Evolutionary conservation across 2,329 filamentous ascomycete genomes (phyloP).

Genomic region (Paraphoma sp.): DNA sequence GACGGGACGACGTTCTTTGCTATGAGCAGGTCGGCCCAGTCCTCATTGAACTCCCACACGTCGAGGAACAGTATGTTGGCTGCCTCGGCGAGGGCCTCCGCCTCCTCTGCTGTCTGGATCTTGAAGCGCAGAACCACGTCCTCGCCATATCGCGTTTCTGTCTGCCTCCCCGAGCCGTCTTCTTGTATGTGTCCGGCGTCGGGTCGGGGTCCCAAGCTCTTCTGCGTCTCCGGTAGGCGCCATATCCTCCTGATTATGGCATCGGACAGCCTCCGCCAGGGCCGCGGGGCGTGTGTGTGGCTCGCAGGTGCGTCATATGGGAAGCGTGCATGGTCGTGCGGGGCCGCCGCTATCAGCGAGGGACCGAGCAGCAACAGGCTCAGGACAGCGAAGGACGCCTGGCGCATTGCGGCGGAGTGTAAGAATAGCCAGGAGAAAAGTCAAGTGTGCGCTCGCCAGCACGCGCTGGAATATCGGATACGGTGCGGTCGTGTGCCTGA

Average conservation of each 20-base stretch:
- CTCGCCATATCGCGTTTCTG: slow-evolving; percentile 67
- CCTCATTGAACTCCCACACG: slow-evolving; percentile 83
- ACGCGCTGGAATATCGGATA: neutral
- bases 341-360: slow-evolving; percentile 37
- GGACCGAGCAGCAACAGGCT: slow-evolving; percentile 40
- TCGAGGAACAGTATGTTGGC: slow-evolving; percentile 80
- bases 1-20: slow-evolving; percentile 78
- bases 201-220: slow-evolving; percentile 6
- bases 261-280: slow-evolving; percentile 49
- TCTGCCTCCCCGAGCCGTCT: slow-evolving; percentile 8
- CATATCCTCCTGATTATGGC: slow-evolving; percentile 43
- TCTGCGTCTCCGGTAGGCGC: slow-evolving; percentile 29
- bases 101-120: slow-evolving; percentile 72
- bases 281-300: slow-evolving; percentile 27
- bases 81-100: slow-evolving; percentile 74
- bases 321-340: slow-evolving; percentile 29
- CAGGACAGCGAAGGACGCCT: slow-evolving; percentile 29
- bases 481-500: slow-evolving; percentile 10
- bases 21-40: slow-evolving; percentile 85
- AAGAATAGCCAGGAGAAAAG: neutral
- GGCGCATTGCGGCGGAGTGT: slow-evolving; percentile 34
- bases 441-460: neutral
- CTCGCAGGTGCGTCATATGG: slow-evolving; percentile 17
- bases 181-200: slow-evolving; percentile 10
- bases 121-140: slow-evolving; percentile 93